Conservation (phyloP, 1,284 basidiomycete species). For the Inonotus hispidus region DNA sequence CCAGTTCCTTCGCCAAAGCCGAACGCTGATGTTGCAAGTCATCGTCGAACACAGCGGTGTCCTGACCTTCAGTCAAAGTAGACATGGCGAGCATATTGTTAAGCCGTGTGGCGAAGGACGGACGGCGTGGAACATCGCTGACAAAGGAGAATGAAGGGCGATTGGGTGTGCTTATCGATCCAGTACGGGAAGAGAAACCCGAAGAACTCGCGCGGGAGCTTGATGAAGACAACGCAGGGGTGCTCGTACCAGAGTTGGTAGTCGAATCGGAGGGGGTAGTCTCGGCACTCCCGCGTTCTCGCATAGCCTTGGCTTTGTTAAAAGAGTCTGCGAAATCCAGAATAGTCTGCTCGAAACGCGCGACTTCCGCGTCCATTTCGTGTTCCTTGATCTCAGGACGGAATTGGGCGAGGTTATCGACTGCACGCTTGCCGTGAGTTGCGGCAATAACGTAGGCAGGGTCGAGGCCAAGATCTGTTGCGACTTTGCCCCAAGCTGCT, state of each 20-base stretch:
- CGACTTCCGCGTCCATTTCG: slow-evolving; percentile 65
- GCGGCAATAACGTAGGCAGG: slow-evolving; percentile 61
- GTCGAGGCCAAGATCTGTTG: slow-evolving; percentile 62
- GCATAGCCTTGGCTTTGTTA: slow-evolving; percentile 19
- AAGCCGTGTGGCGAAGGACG: slow-evolving; percentile 46
- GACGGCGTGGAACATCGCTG: slow-evolving; percentile 39
- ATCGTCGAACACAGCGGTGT: slow-evolving; percentile 35
- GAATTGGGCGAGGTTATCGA: slow-evolving; percentile 58
- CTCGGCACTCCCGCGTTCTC: slow-evolving; percentile 20
- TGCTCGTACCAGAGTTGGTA: slow-evolving; percentile 31
- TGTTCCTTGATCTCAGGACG: slow-evolving; percentile 52
- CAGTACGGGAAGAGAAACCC: slow-evolving; percentile 29
- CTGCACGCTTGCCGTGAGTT: slow-evolving; percentile 71
- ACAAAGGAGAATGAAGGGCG: slow-evolving; percentile 20
- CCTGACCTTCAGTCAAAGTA: slow-evolving; percentile 33
- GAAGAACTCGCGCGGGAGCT: slow-evolving; percentile 39
- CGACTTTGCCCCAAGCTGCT: slow-evolving; percentile 75
- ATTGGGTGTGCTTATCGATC: slow-evolving; percentile 25
- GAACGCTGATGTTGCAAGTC: slow-evolving; percentile 26
- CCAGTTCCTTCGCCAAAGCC: slow-evolving; percentile 31
- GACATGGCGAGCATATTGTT: slow-evolving; percentile 43
- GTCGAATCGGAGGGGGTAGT: slow-evolving; percentile 25
- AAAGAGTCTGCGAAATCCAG: slow-evolving; percentile 71
- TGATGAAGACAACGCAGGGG: slow-evolving; percentile 37
- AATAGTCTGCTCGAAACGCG: slow-evolving; percentile 64